A percentile compares a stretch with the other conserved stretches of the same genome.
Conservation (phyloP, 495 filamentous ascomycete genomes). For the Hapsidospora chrysogenum region DNA sequence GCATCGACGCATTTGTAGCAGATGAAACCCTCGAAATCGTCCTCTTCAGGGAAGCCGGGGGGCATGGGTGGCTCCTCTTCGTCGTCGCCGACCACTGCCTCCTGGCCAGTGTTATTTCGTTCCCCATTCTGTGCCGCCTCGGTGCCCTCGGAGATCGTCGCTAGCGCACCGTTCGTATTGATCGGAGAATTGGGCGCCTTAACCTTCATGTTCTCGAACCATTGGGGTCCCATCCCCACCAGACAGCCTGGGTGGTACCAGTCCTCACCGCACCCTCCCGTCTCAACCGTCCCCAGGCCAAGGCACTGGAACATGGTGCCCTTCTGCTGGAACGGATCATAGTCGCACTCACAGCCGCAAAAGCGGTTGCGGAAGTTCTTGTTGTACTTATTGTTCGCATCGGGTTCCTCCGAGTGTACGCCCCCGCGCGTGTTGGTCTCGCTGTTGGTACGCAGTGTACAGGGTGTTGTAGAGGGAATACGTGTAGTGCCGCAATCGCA, state of each 20-base stretch:
- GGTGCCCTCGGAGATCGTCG: conserved; percentile 21
- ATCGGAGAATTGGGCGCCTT: conserved; percentile 1
- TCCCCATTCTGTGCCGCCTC: background rate
- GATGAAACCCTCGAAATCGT: conserved; percentile 74
- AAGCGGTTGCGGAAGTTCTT: conserved; percentile 89
- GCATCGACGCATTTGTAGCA: conserved; percentile 89
- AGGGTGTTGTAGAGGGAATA: conserved; percentile 49
- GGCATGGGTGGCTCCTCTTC: conserved; percentile 43
- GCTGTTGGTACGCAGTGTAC: conserved; percentile 59
- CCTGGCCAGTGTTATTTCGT: conserved; percentile 5
- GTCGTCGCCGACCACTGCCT: conserved; percentile 16
- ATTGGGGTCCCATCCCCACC: conserved; percentile 53
- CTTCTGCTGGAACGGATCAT: conserved; percentile 71
- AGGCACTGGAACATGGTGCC: conserved; percentile 99
- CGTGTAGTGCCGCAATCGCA: conserved; percentile 94
- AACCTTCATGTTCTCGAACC: conserved; percentile 34
- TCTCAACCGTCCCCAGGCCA: conserved; percentile 60
- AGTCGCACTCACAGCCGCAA: conserved; percentile 76
- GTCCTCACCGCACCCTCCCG: conserved; percentile 89
- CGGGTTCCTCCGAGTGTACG: conserved; percentile 56
- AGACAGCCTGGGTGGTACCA: conserved; percentile 98
- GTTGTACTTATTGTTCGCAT: conserved; percentile 71
- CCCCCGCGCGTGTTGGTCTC: conserved; percentile 56
- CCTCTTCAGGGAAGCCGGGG: conserved; percentile 73
- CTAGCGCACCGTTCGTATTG: conserved; percentile 6